phyloP scores from a whole-genome alignment of 2,329 filamentous ascomycete genomes.

The Colletotrichum sp. region DNA sequence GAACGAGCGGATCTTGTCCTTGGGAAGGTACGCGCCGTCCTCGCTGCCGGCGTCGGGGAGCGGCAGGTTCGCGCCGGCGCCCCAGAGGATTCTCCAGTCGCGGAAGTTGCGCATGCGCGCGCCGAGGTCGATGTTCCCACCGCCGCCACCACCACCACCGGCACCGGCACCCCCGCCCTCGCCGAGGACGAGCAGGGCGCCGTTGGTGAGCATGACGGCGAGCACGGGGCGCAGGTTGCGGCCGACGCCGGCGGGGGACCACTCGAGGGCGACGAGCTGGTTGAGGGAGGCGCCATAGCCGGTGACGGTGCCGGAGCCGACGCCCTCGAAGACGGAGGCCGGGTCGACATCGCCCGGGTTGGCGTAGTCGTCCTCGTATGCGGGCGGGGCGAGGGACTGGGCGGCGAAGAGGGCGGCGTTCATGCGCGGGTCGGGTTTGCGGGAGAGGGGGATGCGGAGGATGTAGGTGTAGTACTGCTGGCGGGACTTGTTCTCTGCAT shows the following conservation, averaged over 20 bases:
- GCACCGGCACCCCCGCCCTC: conserved; percentile 52
- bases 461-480: conserved; percentile 37
- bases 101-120: conserved; percentile 46
- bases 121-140: conserved; percentile 26
- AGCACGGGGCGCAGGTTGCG: conserved; percentile 58
- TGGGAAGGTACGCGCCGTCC: conserved; percentile 24
- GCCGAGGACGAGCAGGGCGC: conserved; percentile 56
- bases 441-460: conserved; percentile 36
- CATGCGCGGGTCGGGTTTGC: conserved; percentile 45
- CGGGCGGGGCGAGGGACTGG: conserved; percentile 38
- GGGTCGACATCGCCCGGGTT: conserved; percentile 20
- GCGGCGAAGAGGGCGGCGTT: conserved; percentile 50
- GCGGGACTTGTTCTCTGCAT: conserved; percentile 15
- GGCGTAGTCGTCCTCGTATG: conserved; percentile 18
- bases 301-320: conserved; percentile 50
- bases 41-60: conserved; percentile 46
- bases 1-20: conserved; percentile 50
- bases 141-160: conserved; percentile 30
- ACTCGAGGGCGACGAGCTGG: conserved; percentile 58
- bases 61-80: conserved; percentile 56
- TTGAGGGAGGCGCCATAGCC: conserved; percentile 57
- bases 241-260: conserved; percentile 65
- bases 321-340: conserved; percentile 38
- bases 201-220: conserved; percentile 54
- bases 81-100: conserved; percentile 62